A percentile compares a stretch with the other conserved stretches of the same genome.
phyloP scores from a whole-genome alignment of 257 asterid genomes.

The Jacaranda mimosifolia region DNA sequence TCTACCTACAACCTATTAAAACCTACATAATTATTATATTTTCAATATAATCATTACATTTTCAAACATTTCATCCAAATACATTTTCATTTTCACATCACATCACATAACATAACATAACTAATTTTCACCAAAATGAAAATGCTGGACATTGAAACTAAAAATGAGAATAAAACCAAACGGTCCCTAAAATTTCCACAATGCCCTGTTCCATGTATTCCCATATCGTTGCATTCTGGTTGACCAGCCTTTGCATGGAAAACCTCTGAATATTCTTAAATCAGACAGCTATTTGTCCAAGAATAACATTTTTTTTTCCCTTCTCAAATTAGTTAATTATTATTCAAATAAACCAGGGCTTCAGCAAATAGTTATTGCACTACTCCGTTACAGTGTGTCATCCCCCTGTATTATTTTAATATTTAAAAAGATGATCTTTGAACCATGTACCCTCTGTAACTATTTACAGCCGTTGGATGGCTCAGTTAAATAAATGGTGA shows the following conservation, averaged over 20 bases:
- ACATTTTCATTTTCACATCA: too few relatives aligned
- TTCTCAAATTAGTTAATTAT: background rate
- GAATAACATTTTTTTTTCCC: background rate
- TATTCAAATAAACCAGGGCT: background rate
- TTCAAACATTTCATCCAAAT: too few relatives aligned
- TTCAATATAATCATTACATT: too few relatives aligned
- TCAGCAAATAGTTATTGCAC: too few relatives aligned
- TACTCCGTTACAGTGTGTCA: too few relatives aligned
- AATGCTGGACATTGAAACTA: too few relatives aligned
- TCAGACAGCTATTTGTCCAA: constrained; percentile 5
- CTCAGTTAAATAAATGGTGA: background rate
- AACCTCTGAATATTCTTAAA: constrained; percentile 15
- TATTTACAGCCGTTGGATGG: constrained; percentile 24
- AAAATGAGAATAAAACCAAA: too few relatives aligned
- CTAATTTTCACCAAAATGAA: too few relatives aligned
- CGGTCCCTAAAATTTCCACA: background rate
- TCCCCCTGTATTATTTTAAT: background rate
- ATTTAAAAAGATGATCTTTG: constrained; percentile 7
- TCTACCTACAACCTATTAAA: too few relatives aligned
- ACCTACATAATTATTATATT: too few relatives aligned
- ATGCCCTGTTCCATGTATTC: background rate
- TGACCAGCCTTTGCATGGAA: constrained; percentile 45
- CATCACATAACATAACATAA: too few relatives aligned
- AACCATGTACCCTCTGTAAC: constrained; percentile 29
- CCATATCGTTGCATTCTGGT: constrained; percentile 26